Conservation (phyloP, 169 alveolate genomes). For the Cryptosporidium sp. region DNA sequence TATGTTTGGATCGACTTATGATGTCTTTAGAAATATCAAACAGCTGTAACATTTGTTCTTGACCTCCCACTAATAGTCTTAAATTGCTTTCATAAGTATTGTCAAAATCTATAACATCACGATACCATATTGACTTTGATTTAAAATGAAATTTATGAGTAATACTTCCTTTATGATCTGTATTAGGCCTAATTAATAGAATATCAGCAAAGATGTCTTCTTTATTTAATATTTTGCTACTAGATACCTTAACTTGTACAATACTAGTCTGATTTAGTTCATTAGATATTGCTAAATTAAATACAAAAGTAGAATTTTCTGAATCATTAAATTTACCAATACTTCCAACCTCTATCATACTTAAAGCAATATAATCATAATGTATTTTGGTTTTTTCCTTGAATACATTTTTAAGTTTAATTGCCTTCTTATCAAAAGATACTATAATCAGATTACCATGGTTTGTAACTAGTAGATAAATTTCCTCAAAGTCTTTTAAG, state of each 20-base stretch:
- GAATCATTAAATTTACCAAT: not conserved
- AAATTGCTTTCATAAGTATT: conserved; percentile 2
- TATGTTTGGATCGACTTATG: not conserved
- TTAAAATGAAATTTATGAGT: conserved; percentile 27
- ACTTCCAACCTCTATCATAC: not conserved
- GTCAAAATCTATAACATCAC: conserved; percentile 21
- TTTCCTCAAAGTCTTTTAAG: not conserved
- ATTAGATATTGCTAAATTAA: conserved; percentile 28
- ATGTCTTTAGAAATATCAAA: conserved; percentile 13
- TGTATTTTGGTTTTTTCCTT: conserved; percentile 18
- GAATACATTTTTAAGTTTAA: conserved; percentile 24
- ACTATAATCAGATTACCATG: conserved; percentile 4
- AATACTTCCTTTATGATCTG: conserved; percentile 15
- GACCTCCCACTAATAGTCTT: conserved; percentile 53
- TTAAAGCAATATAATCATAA: not conserved
- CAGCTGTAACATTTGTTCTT: conserved; percentile 41
- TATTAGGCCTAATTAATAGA: conserved; percentile 25
- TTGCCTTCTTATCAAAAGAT: not conserved
- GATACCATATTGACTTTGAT: conserved; percentile 26
- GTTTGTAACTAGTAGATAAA: conserved; percentile 15
- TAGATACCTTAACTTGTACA: not conserved
- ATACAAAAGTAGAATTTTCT: not conserved
- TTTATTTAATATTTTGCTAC: not conserved
- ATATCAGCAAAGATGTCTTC: not conserved
- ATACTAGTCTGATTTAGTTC: conserved; percentile 38